These are phyloP conservation scores for Colletotrichum kahawae DNA, from an alignment of 2,329 filamentous ascomycete genomes.

Conservation along the genomic window DNA sequence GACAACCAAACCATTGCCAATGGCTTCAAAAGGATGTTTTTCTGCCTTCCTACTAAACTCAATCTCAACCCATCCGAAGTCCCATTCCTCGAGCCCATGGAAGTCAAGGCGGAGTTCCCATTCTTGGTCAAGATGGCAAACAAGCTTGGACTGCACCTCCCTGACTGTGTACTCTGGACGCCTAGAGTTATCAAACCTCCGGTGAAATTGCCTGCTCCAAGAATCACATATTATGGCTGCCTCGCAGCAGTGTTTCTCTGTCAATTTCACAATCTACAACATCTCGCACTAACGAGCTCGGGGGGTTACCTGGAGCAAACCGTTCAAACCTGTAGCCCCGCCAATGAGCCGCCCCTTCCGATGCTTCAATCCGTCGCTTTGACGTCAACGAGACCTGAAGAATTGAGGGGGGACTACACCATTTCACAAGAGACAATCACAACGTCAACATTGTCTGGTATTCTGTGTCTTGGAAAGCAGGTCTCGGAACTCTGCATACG, in stretches of 20 bases:
- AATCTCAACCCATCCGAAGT: not conserved
- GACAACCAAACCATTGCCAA: not conserved
- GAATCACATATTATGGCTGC: not conserved
- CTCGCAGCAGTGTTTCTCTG: not conserved
- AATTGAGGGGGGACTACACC: not conserved
- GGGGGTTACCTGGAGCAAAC: not conserved
- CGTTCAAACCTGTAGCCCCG: not conserved
- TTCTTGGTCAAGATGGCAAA: too few relatives aligned
- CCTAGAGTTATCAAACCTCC: not conserved
- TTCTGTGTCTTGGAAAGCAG: not conserved
- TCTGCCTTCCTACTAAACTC: not conserved
- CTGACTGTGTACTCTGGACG: too few relatives aligned
- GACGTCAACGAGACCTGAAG: not conserved
- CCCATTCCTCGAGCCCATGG: not conserved
- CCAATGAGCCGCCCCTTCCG: not conserved
- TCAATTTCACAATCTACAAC: not conserved
- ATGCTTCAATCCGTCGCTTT: not conserved
- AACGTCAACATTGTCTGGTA: not conserved
- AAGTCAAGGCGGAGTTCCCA: not conserved
- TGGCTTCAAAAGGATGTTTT: not conserved
- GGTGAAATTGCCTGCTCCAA: not conserved
- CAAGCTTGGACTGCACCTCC: too few relatives aligned
- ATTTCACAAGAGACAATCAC: not conserved
- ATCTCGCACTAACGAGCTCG: not conserved
- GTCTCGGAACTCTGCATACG: not conserved